Evolutionary conservation across 176 grass and related monocot genomes (phyloP).

Genomic region (Saccharum officinarum): DNA sequence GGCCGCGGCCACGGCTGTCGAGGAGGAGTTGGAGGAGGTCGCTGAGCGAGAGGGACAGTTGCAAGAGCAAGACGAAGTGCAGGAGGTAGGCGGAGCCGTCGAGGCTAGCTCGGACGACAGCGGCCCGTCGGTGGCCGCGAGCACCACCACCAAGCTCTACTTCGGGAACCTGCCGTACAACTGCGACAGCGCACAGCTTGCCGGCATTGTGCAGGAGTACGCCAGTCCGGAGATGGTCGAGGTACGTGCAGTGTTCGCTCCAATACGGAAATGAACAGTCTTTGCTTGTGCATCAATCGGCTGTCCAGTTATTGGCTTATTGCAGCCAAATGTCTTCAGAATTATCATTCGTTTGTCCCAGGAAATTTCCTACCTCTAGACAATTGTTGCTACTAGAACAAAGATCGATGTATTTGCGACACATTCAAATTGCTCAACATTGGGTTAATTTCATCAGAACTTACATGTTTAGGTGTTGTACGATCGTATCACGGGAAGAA

Average conservation of each 20-base stretch:
- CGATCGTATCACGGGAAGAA: conserved; percentile 77
- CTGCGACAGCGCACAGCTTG: conserved; percentile 90
- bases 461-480: conserved; percentile 69
- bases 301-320: no score
- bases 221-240: conserved; percentile 92
- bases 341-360: no score
- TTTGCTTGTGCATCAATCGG: background rate
- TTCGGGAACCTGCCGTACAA: conserved; percentile 96
- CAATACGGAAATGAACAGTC: background rate
- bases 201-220: conserved; percentile 79
- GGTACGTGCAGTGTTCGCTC: conserved; percentile 29
- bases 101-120: background rate
- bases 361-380: background rate
- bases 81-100: background rate
- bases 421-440: background rate
- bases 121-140: background rate
- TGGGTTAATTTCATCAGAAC: background rate
- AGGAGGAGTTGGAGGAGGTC: conserved; percentile 37
- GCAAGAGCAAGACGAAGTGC: conserved; percentile 40
- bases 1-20: conserved; percentile 38
- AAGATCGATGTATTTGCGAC: background rate
- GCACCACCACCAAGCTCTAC: conserved; percentile 71
- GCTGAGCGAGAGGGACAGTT: background rate
- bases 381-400: background rate
- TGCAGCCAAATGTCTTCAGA: no score